These are phyloP conservation scores for Cytidiella melzeri DNA, from an alignment of 768 basidiomycete genomes.

Conservation along the genomic window DNA sequence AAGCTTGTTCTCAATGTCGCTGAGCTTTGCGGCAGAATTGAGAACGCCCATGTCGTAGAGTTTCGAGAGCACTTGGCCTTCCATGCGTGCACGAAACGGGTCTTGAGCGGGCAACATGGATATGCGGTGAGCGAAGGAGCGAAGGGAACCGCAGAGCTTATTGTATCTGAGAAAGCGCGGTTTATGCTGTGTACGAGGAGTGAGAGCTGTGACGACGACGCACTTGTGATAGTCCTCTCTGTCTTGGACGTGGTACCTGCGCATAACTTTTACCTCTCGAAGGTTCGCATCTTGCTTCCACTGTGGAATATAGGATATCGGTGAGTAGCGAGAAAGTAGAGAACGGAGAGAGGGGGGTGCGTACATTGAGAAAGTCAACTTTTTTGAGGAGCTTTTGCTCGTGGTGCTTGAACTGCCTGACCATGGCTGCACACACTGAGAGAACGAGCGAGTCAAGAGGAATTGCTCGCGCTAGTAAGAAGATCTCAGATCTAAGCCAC, in stretches of 20 bases:
- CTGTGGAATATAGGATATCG: constrained; percentile 33
- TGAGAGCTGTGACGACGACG: constrained; percentile 13
- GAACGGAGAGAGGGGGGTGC: constrained; percentile 19
- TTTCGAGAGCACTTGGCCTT: constrained; percentile 84
- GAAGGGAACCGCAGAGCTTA: constrained; percentile 84
- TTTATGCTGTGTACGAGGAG: neutral
- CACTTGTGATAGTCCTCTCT: constrained; percentile 93
- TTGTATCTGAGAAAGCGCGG: constrained; percentile 60
- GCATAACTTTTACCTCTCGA: constrained; percentile 90
- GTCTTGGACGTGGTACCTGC: constrained; percentile 92
- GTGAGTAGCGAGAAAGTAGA: neutral
- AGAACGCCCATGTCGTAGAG: constrained; percentile 97
- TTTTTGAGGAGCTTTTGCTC: constrained; percentile 93
- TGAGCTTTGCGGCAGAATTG: constrained; percentile 79
- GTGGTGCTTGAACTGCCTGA: constrained; percentile 93
- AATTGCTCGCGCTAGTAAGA: no score
- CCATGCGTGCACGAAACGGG: constrained; percentile 79
- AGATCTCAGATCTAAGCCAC: no score
- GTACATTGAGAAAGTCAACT: constrained; percentile 92
- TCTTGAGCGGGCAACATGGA: constrained; percentile 86
- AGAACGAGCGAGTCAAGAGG: no score
- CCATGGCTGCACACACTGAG: no score
- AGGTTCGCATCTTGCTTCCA: constrained; percentile 95
- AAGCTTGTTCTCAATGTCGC: constrained; percentile 90
- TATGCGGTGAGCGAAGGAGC: constrained; percentile 80